Evolutionary conservation across 176 grass and related monocot species (phyloP), one percentile per base, ranked within the genome.

Genomic region (Eleusine coracana): DNA sequence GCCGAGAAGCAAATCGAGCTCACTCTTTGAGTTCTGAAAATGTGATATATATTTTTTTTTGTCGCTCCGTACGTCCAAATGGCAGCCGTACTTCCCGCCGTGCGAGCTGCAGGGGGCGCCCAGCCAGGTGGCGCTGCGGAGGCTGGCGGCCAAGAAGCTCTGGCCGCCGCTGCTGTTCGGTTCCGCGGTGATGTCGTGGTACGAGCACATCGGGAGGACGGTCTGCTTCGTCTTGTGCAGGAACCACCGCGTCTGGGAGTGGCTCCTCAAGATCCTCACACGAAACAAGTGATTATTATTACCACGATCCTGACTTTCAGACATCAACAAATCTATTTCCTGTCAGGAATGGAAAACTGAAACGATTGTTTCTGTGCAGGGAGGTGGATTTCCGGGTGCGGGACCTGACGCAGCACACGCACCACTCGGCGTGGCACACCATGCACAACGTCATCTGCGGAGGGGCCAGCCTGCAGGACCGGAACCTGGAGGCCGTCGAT

Each of bases 371-470:
- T 23, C 7, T 8, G 5, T 23, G 7, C 6, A 92, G 86, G 54
- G 88, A 79, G 7, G 79, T 93, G 77, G 74, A 76, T 59, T 87
- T 91, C 58, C 29, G 88, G 39, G 9, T 91, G 25, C 79, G 54
- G 21, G 90, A 98, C 28, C 79, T 93, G 37, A 94, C 92, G 12
- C 86, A 38, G 86, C 96, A 98, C 81, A 98, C 90, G 5, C 96
- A 98, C 80, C 92, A 91, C 75, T 95, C 96, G n/a, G 96, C 90
- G 52, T 98, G 92, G 92, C 89, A 95, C 75, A 98, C 92, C 5
- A 98, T 98, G 95, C 95, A 98, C 84, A 98, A 98, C 82, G 96
- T 95, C 52, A 83, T 98, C 61, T 98, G 92, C 66, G 92, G 89
- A 7, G 92, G 90, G 5, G 88, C 88, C 0, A 71, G 23, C 48